Evolutionary conservation across 78 protist genomes (phyloP).

Genomic region (Guillardia theta): DNA sequence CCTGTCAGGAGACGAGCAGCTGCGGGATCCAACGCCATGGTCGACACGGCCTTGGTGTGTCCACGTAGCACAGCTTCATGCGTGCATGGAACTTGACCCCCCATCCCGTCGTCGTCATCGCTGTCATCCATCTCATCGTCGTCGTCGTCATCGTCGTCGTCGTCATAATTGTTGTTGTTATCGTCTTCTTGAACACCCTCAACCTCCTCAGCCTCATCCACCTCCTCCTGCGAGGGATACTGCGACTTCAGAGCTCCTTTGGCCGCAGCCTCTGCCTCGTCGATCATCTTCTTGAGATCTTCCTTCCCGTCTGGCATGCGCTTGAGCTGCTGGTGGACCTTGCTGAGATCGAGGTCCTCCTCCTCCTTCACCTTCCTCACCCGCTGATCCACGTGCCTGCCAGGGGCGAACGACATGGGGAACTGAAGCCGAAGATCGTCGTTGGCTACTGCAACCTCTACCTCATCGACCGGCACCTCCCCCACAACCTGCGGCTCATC

Average conservation of each 20-base stretch:
- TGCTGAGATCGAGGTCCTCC: no score
- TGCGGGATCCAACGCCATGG: slow-evolving; percentile 4
- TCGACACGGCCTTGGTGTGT: neutral
- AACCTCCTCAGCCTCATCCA: neutral
- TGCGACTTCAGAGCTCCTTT: neutral
- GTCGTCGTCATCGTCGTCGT: neutral
- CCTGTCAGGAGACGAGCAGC: neutral
- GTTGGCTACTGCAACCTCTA: neutral
- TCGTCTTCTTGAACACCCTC: neutral
- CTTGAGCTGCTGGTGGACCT: neutral
- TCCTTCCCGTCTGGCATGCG: neutral
- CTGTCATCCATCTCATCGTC: neutral
- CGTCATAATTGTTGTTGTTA: neutral
- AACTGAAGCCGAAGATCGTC: neutral
- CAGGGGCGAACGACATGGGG: neutral
- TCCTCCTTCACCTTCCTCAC: no score
- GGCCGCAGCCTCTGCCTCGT: neutral
- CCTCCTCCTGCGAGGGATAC: neutral
- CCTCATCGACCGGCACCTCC: no score
- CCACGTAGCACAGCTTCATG: neutral
- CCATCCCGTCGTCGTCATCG: neutral
- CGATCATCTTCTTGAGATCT: neutral
- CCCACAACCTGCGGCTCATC: no score
- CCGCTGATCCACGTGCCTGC: no score
- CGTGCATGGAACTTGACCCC: neutral